phyloP scores from a whole-genome alignment of 805 yeast genomes.

The Myxozyma monticola region DNA sequence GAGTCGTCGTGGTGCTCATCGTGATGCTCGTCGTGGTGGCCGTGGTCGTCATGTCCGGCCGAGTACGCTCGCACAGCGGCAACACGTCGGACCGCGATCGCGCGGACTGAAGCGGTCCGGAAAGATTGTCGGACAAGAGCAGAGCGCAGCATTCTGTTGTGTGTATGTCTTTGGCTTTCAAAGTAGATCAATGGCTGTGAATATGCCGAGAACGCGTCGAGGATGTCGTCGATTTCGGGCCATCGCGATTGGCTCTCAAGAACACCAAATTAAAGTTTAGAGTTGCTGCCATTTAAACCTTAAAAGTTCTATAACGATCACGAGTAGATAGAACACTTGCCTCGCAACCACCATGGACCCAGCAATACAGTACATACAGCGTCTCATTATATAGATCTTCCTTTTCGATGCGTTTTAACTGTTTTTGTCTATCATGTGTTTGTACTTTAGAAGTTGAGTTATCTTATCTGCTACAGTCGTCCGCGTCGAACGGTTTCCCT shows the following conservation, averaged over 20 bases:
- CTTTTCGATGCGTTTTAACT: neutral
- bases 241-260: neutral
- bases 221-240: neutral
- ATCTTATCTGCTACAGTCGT: neutral
- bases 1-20: constrained; percentile 17
- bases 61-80: constrained; percentile 21
- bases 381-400: neutral
- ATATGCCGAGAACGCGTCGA: neutral
- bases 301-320: neutral
- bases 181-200: neutral
- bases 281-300: neutral
- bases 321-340: too few species aligned
- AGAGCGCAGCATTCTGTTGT: neutral
- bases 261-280: neutral
- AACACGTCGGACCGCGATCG: too few species aligned
- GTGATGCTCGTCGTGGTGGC: constrained; percentile 13
- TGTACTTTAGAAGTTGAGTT: neutral
- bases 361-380: neutral
- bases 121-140: neutral
- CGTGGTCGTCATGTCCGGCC: constrained; percentile 11
- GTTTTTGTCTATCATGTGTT: neutral
- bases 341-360: neutral
- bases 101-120: constrained; percentile 1
- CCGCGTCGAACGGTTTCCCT: neutral
- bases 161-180: neutral